Evolutionary conservation across 2,329 filamentous ascomycete genomes (phyloP).

Genomic region (Colletotrichum sp.): DNA sequence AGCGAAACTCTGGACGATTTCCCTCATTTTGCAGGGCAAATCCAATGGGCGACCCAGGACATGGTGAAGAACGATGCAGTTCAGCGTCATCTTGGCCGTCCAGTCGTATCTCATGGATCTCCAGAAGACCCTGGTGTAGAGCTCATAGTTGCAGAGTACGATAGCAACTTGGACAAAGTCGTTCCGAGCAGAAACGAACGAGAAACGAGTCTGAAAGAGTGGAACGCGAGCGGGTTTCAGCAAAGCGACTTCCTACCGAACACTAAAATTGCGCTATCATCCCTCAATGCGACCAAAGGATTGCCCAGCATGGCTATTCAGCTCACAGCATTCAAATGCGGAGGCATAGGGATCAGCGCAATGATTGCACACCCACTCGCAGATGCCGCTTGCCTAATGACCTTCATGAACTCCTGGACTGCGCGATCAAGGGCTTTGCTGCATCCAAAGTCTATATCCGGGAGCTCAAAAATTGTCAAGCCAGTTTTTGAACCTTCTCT

Average conservation of each 20-base stretch:
- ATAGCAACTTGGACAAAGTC: slow-evolving; percentile 30
- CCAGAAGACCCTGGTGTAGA: slow-evolving; percentile 46
- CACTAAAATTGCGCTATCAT: slow-evolving; percentile 37
- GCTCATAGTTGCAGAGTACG: slow-evolving; percentile 35
- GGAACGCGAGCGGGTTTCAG: slow-evolving; percentile 38
- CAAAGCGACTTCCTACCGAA: slow-evolving; percentile 36
- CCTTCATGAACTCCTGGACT: slow-evolving; percentile 49
- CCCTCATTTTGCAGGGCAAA: slow-evolving; percentile 46
- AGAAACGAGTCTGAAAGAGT: slow-evolving; percentile 28
- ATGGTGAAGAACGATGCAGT: slow-evolving; percentile 25
- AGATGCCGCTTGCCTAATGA: slow-evolving; percentile 46
- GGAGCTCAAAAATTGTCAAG: background rate
- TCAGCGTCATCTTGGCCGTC: slow-evolving; percentile 37
- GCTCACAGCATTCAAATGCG: slow-evolving; percentile 43
- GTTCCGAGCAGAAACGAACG: slow-evolving; percentile 28
- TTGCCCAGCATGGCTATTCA: slow-evolving; percentile 40
- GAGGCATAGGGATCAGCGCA: slow-evolving; percentile 45
- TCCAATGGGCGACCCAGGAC: slow-evolving; percentile 37
- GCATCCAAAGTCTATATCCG: background rate
- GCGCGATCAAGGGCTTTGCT: slow-evolving; percentile 28
- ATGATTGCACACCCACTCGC: slow-evolving; percentile 48
- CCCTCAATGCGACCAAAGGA: slow-evolving; percentile 29
- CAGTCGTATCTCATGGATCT: slow-evolving; percentile 38
- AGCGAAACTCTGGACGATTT: slow-evolving; percentile 39
- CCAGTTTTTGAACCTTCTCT: slow-evolving; percentile 44